Evolutionary conservation across 2,329 filamentous ascomycete species (phyloP).

Genomic region (Aspergillus sergii): DNA sequence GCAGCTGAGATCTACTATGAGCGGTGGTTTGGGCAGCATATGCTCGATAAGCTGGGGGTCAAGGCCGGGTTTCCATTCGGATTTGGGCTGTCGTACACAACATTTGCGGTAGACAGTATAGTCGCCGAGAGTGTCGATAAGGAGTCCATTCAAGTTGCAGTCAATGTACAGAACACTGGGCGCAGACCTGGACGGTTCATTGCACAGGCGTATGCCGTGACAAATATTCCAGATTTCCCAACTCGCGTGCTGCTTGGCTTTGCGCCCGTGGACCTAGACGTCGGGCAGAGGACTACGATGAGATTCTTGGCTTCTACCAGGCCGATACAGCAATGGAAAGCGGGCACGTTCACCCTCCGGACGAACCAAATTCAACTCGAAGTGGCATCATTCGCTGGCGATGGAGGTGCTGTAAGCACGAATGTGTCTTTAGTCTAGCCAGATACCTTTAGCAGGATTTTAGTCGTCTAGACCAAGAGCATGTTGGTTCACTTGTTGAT

Average conservation of each 20-base stretch:
- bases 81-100: conserved; percentile 6
- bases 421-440: neutral
- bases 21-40: conserved; percentile 28
- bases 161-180: conserved; percentile 2
- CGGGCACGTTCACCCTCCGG: neutral
- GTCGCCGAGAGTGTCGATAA: neutral
- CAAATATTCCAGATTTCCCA: conserved; percentile 5
- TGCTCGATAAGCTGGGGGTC: conserved; percentile 25
- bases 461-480: too few relatives aligned
- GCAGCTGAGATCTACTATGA: conserved; percentile 23
- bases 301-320: neutral
- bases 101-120: neutral
- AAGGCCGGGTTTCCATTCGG: conserved; percentile 1
- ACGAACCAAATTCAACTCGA: neutral
- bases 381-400: conserved; percentile 1
- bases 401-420: neutral
- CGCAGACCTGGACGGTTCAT: conserved; percentile 6
- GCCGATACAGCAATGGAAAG: conserved; percentile 6
- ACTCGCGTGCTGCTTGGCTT: conserved; percentile 9
- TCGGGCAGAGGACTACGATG: neutral
- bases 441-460: neutral
- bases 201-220: conserved; percentile 6
- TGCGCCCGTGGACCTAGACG: conserved; percentile 1
- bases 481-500: neutral
- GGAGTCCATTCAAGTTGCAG: neutral